Evolutionary conservation across 2,329 filamentous ascomycete species (phyloP).

Genomic region (Tolypocladium cylindrosporum): DNA sequence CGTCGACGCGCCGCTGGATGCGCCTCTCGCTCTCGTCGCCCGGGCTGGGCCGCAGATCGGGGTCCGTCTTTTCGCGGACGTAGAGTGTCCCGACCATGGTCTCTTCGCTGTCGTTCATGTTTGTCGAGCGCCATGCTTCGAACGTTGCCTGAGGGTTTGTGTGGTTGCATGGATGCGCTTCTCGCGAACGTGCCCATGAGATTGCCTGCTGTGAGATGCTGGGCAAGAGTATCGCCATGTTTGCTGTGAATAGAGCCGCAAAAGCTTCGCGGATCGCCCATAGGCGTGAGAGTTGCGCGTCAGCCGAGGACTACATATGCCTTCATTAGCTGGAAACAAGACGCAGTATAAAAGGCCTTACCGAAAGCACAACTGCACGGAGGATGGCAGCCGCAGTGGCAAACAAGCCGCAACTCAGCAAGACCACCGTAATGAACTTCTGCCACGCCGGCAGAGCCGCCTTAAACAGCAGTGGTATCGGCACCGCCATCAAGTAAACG

Average conservation of each 20-base stretch:
- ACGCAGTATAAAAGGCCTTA: not conserved
- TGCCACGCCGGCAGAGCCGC: not conserved
- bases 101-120: slow-evolving; percentile 4
- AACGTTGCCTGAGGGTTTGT: not conserved
- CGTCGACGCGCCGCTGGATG: slow-evolving; percentile 8
- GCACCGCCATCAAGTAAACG: slow-evolving; percentile 1
- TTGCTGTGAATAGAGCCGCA: not conserved
- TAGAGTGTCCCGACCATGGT: slow-evolving; percentile 2
- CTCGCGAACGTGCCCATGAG: not conserved
- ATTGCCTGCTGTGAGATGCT: not conserved
- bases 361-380: not conserved
- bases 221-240: not conserved
- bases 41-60: not conserved
- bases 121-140: not conserved
- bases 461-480: not conserved
- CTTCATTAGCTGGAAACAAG: not conserved
- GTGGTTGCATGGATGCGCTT: not conserved
- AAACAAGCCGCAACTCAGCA: slow-evolving; percentile 1
- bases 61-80: not conserved
- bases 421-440: not conserved
- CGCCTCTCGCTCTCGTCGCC: not conserved
- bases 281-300: not conserved
- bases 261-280: slow-evolving; percentile 5
- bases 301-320: too few relatives aligned
- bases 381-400: not conserved